Base-by-base conservation (phyloP, 768 basidiomycete species). In the Dioszegia aurantiaca region DNA sequence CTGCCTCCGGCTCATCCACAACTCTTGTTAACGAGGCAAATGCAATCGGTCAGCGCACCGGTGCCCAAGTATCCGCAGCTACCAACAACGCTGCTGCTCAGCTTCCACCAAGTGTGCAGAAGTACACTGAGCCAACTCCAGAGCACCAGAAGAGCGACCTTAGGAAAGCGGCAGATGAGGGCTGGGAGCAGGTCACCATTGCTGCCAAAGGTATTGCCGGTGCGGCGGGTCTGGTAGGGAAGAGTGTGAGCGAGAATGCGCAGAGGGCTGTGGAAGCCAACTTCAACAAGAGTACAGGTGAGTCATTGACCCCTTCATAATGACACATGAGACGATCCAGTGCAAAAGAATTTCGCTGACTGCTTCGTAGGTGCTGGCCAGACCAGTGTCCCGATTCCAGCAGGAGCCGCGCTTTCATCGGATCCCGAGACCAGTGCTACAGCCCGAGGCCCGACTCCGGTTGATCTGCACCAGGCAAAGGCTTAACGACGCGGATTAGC, bases 261-360 rank as follows among this genome's bases (percentile, higher is more conserved):
- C 70, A 76, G 43, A 60, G 60, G 46, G 70, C 66, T n/a, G 62
- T 76, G 2, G 66, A 70, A 33, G 67, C 72, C 45, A 64, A 70
- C 47, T 70, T 61, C 48, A 72, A 72, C 12, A 65, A 60, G 49
- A 62, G 70, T 44, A 63, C 67, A 9, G 70, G 73, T 33, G 33
- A 33, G 33, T 33, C 14, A 33, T 33, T n/a, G n/a, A n/a, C n/a
- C 33, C 14, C 33, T 33, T 33, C 33, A 33, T 33, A 6, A 33
- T 6, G 33, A 33, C 14, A 33, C 14, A 33, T 33, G 33, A 33
- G 33, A 33, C n/a, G n/a, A n/a, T n/a, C n/a, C n/a, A n/a, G n/a
- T n/a, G n/a, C n/a, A n/a, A n/a, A n/a, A n/a, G n/a, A 14, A 33
- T 33, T 33, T 6, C 14, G 8, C 33, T 33, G 14, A 14, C 33